A percentile compares a stretch with the other conserved stretches of the same genome.
Conservation (phyloP, 768 basidiomycete genomes). For the Panaeolus papilionaceus region DNA sequence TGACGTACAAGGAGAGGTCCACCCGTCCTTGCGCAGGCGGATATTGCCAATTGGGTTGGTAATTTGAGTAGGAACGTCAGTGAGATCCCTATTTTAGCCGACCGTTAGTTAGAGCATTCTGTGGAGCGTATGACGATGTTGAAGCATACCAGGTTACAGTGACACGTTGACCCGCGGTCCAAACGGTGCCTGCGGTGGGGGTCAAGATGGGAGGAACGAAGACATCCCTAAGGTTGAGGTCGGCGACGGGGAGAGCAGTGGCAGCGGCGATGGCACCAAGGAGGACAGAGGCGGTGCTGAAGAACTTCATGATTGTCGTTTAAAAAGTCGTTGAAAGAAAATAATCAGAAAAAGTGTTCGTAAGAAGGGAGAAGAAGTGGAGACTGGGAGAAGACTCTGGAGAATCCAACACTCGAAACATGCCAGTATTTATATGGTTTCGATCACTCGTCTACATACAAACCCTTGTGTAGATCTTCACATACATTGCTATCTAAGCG, state of each 20-base stretch:
- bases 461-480: slow-evolving; percentile 1
- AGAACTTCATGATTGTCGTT: slow-evolving; percentile 21
- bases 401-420: background rate
- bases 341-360: background rate
- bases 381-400: background rate
- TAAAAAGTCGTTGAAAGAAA: background rate
- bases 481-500: background rate
- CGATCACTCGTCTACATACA: background rate
- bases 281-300: slow-evolving; percentile 18
- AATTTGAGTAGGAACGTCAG: slow-evolving; percentile 45
- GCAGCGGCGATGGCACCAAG: slow-evolving; percentile 15
- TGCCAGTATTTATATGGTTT: background rate
- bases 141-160: slow-evolving; percentile 49
- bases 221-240: slow-evolving; percentile 44
- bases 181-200: slow-evolving; percentile 41
- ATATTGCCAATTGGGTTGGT: slow-evolving; percentile 49
- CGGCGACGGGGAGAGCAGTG: slow-evolving; percentile 27
- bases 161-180: slow-evolving; percentile 44
- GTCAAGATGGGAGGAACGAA: slow-evolving; percentile 48
- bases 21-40: slow-evolving; percentile 40
- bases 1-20: slow-evolving; percentile 33
- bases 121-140: background rate
- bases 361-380: background rate
- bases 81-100: slow-evolving; percentile 36
- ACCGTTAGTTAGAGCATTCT: background rate